Evolutionary conservation across 495 filamentous ascomycete species (phyloP).

Genomic region (Podospora tetraspora): DNA sequence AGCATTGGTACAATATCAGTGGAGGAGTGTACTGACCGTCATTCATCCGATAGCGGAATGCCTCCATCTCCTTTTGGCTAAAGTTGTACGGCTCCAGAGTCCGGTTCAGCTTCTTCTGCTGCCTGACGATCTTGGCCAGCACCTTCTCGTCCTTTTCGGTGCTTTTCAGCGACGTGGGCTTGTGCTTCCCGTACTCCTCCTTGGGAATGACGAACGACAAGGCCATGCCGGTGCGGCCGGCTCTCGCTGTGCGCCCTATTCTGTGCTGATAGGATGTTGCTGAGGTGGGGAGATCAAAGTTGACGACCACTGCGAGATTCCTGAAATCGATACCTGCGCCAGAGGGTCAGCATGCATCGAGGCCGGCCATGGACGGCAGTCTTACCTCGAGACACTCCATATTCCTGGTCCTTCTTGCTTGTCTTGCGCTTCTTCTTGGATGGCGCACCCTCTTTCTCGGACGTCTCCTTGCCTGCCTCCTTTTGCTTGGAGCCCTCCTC

Average conservation of each 20-base stretch:
- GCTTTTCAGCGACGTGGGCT: constrained; percentile 67
- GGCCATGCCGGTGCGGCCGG: constrained; percentile 84
- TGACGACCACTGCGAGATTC: constrained; percentile 88
- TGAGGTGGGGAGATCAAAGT: constrained; percentile 87
- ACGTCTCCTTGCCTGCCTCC: constrained; percentile 14
- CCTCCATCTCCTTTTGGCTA: constrained; percentile 87
- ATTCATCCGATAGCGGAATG: constrained; percentile 90
- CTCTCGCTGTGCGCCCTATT: constrained; percentile 88
- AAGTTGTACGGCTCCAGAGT: constrained; percentile 86
- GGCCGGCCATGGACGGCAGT: too few relatives aligned
- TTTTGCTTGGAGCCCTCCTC: constrained; percentile 15
- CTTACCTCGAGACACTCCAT: constrained; percentile 76
- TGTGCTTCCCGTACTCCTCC: constrained; percentile 78
- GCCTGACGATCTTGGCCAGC: constrained; percentile 63
- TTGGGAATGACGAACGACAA: constrained; percentile 88
- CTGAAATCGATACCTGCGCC: constrained; percentile 74
- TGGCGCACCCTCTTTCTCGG: constrained; percentile 13
- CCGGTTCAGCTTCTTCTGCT: constrained; percentile 66
- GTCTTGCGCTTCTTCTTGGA: constrained; percentile 33
- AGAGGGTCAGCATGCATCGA: not conserved
- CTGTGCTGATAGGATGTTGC: constrained; percentile 92
- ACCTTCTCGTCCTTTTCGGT: constrained; percentile 79
- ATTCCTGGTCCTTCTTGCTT: constrained; percentile 63
- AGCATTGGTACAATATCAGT: not conserved
- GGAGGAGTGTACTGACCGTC: constrained; percentile 52